Conservation (phyloP, 2,329 filamentous ascomycete species). For the Ophiostoma sp. region DNA sequence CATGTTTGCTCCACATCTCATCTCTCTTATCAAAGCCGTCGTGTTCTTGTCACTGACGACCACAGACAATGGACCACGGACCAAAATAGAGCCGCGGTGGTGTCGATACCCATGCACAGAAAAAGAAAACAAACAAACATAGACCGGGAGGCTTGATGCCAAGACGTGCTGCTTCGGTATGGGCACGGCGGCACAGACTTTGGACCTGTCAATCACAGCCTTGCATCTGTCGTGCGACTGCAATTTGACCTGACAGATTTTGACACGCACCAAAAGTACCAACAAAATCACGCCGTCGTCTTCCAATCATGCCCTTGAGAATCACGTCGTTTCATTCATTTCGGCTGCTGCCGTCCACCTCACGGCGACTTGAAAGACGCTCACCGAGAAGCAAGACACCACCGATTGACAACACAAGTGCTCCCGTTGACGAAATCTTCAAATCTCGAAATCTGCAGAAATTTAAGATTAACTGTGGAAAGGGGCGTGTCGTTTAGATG, state of each 20-base stretch:
- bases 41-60: neutral
- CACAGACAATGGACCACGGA: neutral
- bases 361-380: too few relatives aligned
- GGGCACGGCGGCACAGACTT: neutral
- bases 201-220: slow-evolving; percentile 13
- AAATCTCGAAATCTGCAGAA: neutral
- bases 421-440: neutral
- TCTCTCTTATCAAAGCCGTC: neutral
- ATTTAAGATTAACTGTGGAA: neutral
- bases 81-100: neutral
- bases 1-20: neutral
- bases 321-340: neutral
- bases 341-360: neutral
- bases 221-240: neutral
- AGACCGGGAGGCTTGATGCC: neutral
- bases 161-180: neutral
- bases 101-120: neutral
- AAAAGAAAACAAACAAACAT: neutral
- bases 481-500: neutral
- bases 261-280: too few relatives aligned
- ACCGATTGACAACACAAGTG: neutral
- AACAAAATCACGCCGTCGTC: too few relatives aligned
- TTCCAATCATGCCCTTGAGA: neutral
- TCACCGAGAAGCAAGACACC: neutral
- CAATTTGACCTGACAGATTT: neutral